Percentiles rank a stretch among this genome's conserved stretches.
These are phyloP conservation scores for Urtica urens DNA, from an alignment of 306 rosid genomes.

Conservation along the genomic window DNA sequence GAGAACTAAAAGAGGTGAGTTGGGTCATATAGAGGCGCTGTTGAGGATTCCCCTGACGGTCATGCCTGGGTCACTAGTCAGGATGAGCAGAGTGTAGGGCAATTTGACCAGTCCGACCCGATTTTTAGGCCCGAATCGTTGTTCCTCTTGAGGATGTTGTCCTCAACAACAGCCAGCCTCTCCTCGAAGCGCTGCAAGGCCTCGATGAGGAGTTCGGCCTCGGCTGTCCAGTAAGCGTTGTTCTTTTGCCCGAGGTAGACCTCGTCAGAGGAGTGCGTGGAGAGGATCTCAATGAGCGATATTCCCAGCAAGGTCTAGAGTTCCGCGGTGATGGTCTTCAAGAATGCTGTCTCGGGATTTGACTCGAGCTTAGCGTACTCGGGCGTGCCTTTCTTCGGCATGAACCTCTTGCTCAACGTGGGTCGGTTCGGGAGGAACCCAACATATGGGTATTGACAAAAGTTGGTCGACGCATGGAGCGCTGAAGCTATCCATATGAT, in stretches of 20 bases:
- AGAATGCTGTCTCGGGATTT: conserved; percentile 46
- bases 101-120: conserved; percentile 46
- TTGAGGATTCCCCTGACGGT: conserved; percentile 70
- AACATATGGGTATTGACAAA: conserved; percentile 67
- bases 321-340: conserved; percentile 39
- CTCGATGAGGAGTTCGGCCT: conserved; percentile 27
- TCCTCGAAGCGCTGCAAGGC: conserved; percentile 44
- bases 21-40: conserved; percentile 40
- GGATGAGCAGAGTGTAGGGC: conserved; percentile 55
- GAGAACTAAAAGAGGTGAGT: too few species aligned
- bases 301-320: conserved; percentile 39
- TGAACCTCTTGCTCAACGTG: conserved; percentile 30
- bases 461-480: conserved; percentile 64
- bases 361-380: conserved; percentile 42
- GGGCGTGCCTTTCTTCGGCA: conserved; percentile 13
- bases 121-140: conserved; percentile 32
- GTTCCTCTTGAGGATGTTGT: conserved; percentile 25
- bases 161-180: conserved; percentile 31
- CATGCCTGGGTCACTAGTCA: conserved; percentile 41
- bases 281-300: conserved; percentile 54
- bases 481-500: conserved; percentile 69
- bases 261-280: conserved; percentile 75
- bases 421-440: conserved; percentile 59
- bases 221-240: conserved; percentile 63
- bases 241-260: conserved; percentile 55